These are phyloP conservation scores for Candida silvatica DNA, from an alignment of 805 yeast genomes.

Conservation along the genomic window DNA sequence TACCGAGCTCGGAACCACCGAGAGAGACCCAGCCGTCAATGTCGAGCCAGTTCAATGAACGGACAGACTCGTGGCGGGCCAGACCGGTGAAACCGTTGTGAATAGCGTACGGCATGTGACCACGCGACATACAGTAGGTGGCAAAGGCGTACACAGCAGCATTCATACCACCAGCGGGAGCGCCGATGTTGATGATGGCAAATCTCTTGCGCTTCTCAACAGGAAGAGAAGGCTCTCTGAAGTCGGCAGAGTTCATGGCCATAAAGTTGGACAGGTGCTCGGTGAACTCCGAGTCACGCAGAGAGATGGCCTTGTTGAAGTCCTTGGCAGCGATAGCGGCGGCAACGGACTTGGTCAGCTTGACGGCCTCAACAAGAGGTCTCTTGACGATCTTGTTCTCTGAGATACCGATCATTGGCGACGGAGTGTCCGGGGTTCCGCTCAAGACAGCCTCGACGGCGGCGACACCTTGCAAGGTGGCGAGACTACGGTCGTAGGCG, in stretches of 20 bases:
- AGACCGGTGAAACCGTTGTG: slow-evolving; percentile 71
- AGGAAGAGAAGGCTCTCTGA: slow-evolving; percentile 53
- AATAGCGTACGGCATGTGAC: slow-evolving; percentile 65
- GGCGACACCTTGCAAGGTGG: slow-evolving; percentile 95
- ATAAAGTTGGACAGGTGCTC: slow-evolving; percentile 57
- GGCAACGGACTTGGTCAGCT: slow-evolving; percentile 83
- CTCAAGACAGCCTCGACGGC: slow-evolving; percentile 91
- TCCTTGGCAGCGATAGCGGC: slow-evolving; percentile 71
- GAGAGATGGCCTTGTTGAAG: slow-evolving; percentile 77
- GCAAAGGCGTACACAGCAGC: slow-evolving; percentile 73
- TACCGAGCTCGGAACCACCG: slow-evolving; percentile 81
- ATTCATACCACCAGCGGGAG: slow-evolving; percentile 74
- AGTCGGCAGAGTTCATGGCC: slow-evolving; percentile 61
- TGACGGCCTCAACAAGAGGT: slow-evolving; percentile 86
- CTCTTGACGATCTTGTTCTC: slow-evolving; percentile 83
- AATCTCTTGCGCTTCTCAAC: slow-evolving; percentile 45
- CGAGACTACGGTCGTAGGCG: slow-evolving; percentile 84
- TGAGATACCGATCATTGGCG: slow-evolving; percentile 86
- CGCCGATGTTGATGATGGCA: slow-evolving; percentile 71
- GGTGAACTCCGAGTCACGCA: slow-evolving; percentile 80
- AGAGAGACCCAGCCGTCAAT: slow-evolving; percentile 64
- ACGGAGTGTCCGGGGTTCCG: slow-evolving; percentile 82
- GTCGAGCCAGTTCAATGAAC: slow-evolving; percentile 55
- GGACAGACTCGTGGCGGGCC: slow-evolving; percentile 52
- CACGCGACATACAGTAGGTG: slow-evolving; percentile 64